phyloP scores from a whole-genome alignment of 2,329 filamentous ascomycete genomes.

The Botryotinia narcissicola region DNA sequence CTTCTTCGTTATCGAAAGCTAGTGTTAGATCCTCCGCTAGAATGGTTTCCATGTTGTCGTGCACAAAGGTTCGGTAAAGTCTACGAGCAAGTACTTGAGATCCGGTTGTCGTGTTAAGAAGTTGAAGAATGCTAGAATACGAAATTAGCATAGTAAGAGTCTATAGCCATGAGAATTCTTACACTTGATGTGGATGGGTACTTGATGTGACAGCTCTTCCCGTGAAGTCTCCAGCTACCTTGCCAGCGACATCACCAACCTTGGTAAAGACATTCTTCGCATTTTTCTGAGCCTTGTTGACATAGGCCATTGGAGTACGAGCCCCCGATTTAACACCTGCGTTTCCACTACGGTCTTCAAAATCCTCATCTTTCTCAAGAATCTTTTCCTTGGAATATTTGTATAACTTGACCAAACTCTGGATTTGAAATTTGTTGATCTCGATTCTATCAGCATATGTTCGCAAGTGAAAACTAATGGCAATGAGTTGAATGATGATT shows the following conservation, averaged over 20 bases:
- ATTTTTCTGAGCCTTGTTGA: constrained; percentile 68
- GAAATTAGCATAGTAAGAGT: constrained; percentile 21
- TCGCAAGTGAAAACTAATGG: constrained; percentile 85
- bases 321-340: constrained; percentile 46
- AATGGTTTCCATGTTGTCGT: constrained; percentile 73
- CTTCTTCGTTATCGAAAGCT: constrained; percentile 79
- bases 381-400: constrained; percentile 62
- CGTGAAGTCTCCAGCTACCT: constrained; percentile 88
- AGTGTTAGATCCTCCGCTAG: constrained; percentile 72
- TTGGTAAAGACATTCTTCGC: constrained; percentile 74
- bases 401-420: constrained; percentile 62
- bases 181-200: constrained; percentile 78
- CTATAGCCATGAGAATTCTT: constrained; percentile 15
- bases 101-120: constrained; percentile 69
- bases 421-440: constrained; percentile 87
- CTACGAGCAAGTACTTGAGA: constrained; percentile 84
- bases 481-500: constrained; percentile 91
- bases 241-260: constrained; percentile 81
- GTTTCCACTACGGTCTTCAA: constrained; percentile 49
- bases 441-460: constrained; percentile 91
- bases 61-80: constrained; percentile 80
- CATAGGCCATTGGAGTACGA: constrained; percentile 67
- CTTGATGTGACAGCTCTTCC: constrained; percentile 66
- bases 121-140: constrained; percentile 57
- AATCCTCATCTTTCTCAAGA: constrained; percentile 71